Conservation (phyloP, 2,329 filamentous ascomycete species). For the Myotisia sp. region DNA sequence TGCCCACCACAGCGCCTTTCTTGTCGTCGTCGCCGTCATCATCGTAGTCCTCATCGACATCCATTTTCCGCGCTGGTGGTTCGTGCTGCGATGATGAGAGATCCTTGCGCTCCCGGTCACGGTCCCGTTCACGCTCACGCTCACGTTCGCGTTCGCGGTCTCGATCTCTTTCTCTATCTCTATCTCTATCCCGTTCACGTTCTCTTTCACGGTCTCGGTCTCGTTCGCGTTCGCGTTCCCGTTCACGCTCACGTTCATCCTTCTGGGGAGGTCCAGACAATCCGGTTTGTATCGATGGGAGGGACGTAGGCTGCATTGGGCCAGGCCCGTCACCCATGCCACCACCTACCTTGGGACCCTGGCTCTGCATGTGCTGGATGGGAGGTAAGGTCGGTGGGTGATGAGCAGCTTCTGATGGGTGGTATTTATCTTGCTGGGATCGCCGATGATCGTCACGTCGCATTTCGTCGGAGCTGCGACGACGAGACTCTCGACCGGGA, state of each 20-base stretch:
- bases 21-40: constrained; percentile 81
- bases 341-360: constrained; percentile 38
- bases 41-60: constrained; percentile 94
- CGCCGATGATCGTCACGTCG: constrained; percentile 49
- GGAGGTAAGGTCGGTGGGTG: constrained; percentile 54
- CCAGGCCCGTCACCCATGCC: constrained; percentile 6
- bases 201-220: constrained; percentile 1
- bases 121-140: background rate
- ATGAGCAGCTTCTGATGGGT: constrained; percentile 84
- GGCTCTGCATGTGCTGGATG: constrained; percentile 33
- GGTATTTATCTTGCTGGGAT: constrained; percentile 63
- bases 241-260: constrained; percentile 37
- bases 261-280: no score
- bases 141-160: constrained; percentile 1
- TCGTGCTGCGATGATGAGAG: constrained; percentile 45
- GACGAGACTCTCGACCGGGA: constrained; percentile 53
- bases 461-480: constrained; percentile 62
- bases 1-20: constrained; percentile 22
- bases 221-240: background rate
- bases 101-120: constrained; percentile 23
- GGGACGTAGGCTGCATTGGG: constrained; percentile 29
- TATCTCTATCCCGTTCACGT: background rate
- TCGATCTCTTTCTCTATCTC: constrained; percentile 1
- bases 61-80: constrained; percentile 85
- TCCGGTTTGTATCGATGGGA: background rate